phyloP scores from a whole-genome alignment of 23 red algal species.

The Agarophyton chilense region DNA sequence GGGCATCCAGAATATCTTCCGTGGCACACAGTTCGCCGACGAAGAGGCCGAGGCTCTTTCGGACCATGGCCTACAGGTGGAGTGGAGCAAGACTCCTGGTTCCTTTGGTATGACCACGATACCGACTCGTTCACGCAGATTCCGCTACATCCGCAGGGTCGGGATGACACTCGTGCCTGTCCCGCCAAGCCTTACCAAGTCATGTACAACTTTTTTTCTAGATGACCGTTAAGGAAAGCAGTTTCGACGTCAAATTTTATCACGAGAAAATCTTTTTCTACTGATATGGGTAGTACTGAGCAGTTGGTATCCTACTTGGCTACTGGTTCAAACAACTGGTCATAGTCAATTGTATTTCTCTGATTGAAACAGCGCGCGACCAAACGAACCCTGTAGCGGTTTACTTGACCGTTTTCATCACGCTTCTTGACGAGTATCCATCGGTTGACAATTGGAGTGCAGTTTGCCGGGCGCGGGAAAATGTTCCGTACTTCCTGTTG shows the following conservation, averaged over 20 bases:
- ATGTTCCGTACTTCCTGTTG: neutral
- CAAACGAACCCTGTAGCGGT: slow-evolving; percentile 1
- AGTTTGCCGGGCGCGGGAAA: neutral
- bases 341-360: slow-evolving; percentile 23
- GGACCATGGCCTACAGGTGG: too few relatives aligned
- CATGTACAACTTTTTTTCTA: slow-evolving; percentile 40
- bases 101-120: too few relatives aligned
- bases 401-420: neutral
- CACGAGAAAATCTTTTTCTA: neutral
- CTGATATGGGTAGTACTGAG: neutral
- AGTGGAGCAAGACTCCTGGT: too few relatives aligned
- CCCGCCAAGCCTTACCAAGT: too few relatives aligned
- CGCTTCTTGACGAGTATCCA: neutral
- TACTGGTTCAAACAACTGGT: slow-evolving; percentile 16
- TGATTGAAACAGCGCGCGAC: slow-evolving; percentile 19
- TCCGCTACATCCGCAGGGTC: too few relatives aligned
- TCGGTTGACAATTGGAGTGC: neutral
- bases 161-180: too few relatives aligned
- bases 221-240: slow-evolving; percentile 49
- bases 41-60: too few relatives aligned
- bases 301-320: neutral
- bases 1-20: too few relatives aligned
- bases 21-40: too few relatives aligned
- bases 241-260: slow-evolving; percentile 9
- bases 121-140: too few relatives aligned